Evolutionary conservation across 2,329 filamentous ascomycete species (phyloP), one percentile per base, ranked within the genome.

Genomic region (Ascochyta lentis): DNA sequence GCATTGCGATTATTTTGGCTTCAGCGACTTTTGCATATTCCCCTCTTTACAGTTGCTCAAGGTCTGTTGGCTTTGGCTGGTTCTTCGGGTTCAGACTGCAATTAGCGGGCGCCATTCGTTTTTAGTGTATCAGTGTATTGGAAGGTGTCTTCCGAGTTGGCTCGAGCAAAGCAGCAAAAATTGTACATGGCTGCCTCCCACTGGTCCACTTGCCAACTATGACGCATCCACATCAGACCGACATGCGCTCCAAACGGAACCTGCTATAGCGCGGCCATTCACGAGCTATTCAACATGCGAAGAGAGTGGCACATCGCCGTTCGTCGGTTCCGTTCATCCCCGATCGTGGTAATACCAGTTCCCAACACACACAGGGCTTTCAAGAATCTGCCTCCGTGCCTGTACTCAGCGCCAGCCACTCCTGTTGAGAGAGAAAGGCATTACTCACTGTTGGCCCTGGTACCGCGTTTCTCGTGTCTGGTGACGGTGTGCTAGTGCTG

Each of bases 61-160:
- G 33, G 29, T 40, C 9, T 27, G 3, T 44, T 49, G 29, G 19
- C 23, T 37, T 15, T 40, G 38, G 38, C 23, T 45, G 43, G n/a
- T 19, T 23, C n/a, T 9, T 26, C 6, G 16, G 9, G 16, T n/a
- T 24, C 27, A 19, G 19, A 50, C 39, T 39, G 54, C 43, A 27
- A 43, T 56, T 56, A 56, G 53, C 53, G 53, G 53, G 53, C 53
- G 53, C 49, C 53, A 51, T 56, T 56, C 53, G 47, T 51, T 56
- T 52, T 56, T 45, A 38, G 33, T 56, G 44, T 47, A 51, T 42
- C 47, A 47, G 31, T 56, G 31, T 51, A 34, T 22, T 23, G 38
- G n/a, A 29, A 46, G 43, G n/a, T 37, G 33, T 29, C 15, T 41
- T 31, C 19, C 12, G 9, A 13, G 16, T 16, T 33, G 3, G 6